A percentile compares a stretch with the other conserved stretches of the same genome.
These are phyloP conservation scores for Annulohypoxylon truncatum DNA, from an alignment of 2,329 filamentous ascomycete genomes.

Conservation along the genomic window DNA sequence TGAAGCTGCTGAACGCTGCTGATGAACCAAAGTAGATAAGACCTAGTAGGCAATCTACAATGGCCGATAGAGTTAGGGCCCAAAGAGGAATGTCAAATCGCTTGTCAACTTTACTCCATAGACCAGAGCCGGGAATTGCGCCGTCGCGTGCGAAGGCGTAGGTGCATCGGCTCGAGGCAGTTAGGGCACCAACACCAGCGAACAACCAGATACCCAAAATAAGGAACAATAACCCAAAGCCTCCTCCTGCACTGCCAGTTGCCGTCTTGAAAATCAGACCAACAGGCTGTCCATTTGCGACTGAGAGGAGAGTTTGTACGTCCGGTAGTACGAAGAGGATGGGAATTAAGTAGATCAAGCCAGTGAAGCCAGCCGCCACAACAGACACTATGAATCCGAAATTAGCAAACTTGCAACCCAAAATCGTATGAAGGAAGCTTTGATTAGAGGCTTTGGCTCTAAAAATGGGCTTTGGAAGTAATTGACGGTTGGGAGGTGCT, in stretches of 20 bases:
- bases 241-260: constrained; percentile 77
- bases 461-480: background rate
- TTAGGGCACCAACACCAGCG: constrained; percentile 79
- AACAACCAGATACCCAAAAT: constrained; percentile 83
- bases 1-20: constrained; percentile 83
- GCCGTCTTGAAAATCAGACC: constrained; percentile 80
- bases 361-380: constrained; percentile 73
- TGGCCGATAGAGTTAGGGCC: constrained; percentile 74
- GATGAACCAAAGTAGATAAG: constrained; percentile 83
- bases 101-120: constrained; percentile 75
- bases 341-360: constrained; percentile 75
- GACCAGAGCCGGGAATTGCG: constrained; percentile 74
- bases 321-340: constrained; percentile 81
- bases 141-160: constrained; percentile 82
- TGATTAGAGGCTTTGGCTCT: background rate
- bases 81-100: constrained; percentile 76
- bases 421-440: background rate
- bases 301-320: constrained; percentile 70
- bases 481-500: too few relatives aligned
- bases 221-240: constrained; percentile 80
- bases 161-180: constrained; percentile 78
- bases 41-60: constrained; percentile 76
- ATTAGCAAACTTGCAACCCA: background rate
- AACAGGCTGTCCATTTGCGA: constrained; percentile 80
- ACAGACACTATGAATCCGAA: constrained; percentile 62